Evolutionary conservation across 441 rosid species (phyloP).

Genomic region (Cnidoscolus chayamansa): DNA sequence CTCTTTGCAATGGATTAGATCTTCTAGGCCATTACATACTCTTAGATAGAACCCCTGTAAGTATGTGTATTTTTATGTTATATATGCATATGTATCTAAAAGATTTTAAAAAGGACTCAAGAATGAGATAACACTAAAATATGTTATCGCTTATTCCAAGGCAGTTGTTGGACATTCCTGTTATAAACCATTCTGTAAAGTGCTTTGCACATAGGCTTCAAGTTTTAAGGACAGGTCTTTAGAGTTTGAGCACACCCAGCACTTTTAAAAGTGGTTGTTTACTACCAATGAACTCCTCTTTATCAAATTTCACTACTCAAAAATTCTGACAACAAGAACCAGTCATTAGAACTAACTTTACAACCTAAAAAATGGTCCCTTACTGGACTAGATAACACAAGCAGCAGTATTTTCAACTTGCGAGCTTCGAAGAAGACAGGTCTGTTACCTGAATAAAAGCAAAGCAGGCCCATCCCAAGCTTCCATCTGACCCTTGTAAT

Average conservation of each 20-base stretch:
- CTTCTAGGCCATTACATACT: slow-evolving; percentile 10
- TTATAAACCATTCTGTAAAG: background rate
- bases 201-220: background rate
- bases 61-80: no score
- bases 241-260: background rate
- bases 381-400: background rate
- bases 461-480: slow-evolving; percentile 99
- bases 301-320: background rate
- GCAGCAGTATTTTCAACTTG: background rate
- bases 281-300: no score
- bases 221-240: background rate
- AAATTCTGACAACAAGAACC: background rate
- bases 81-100: no score
- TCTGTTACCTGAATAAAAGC: slow-evolving; percentile 84
- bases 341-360: background rate
- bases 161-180: background rate
- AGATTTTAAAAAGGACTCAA: no score
- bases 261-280: background rate
- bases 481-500: slow-evolving; percentile 99
- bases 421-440: background rate
- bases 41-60: background rate
- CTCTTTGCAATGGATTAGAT: background rate
- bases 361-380: background rate
- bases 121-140: no score
- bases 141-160: no score